Base-by-base conservation (phyloP, 2,329 filamentous ascomycete genomes). In the Exophiala alcalophila region DNA sequence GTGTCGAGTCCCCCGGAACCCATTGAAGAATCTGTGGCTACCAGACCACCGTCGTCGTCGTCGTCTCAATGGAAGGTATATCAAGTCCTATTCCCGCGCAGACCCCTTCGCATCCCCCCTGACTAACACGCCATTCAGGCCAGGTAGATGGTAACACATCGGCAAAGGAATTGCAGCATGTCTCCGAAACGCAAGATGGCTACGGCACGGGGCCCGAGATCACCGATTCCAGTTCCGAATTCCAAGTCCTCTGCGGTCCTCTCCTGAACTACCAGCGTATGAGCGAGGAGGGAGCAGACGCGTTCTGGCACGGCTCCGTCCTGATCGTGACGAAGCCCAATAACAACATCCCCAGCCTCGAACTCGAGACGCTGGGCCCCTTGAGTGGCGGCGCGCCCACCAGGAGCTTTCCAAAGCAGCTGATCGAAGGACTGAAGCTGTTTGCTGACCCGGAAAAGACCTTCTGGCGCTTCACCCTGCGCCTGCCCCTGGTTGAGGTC, bases 291-390 rank as follows among this genome's bases (percentile, higher is more conserved):
- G 49, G 50, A 8, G 49, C 58, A 18, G 52, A 60, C 2, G 54
- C 63, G 8, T 56, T 59, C 32, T 97, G 91, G 90, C 73, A 86
- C 57, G 90, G 91, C 44, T 94, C 88, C 62, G 85, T 94, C 5
- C 69, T 96, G 56, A 70, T 96, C 35, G 88, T 96, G 38, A 85
- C 83, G 11, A 81, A 76, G 37, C 84, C 88, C 4, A 84, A 84
- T 16, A 80, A 78, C 58, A 69, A 71, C 14, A 75, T 78, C 49
- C 73, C 76, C 1, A 68, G 75, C 50, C 80, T 94, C 27, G 71
- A 72, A 18, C 64, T 91, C 53, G 65, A 62, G 11, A 66, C 67
- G 12, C 57, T 81, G 37, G 76, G 75, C 23, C 30, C 47, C 19
- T 38, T 16, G 32, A 44, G 46, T 19, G 34, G 28, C 10, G 23